phyloP scores from a whole-genome alignment of 2,329 filamentous ascomycete genomes.

The Fusarium udum region DNA sequence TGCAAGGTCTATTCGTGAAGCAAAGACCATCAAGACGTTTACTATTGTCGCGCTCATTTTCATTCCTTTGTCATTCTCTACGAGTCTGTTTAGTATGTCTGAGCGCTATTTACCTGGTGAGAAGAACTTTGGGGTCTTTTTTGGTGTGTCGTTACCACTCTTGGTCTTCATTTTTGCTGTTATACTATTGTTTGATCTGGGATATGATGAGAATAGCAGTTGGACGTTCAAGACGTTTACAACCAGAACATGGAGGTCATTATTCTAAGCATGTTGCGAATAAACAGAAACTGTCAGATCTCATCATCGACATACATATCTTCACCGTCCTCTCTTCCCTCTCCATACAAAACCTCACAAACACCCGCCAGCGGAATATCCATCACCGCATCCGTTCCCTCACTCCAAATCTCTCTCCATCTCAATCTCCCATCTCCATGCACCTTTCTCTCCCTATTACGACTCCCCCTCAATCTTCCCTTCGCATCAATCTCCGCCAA shows the following conservation, averaged over 20 bases:
- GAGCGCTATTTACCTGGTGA: not conserved
- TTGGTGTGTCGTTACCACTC: not conserved
- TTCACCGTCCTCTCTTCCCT: slow-evolving; percentile 51
- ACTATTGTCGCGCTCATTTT: slow-evolving; percentile 8
- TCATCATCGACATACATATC: slow-evolving; percentile 28
- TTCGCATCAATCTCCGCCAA: slow-evolving; percentile 82
- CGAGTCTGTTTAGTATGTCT: not conserved
- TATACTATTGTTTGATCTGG: slow-evolving; percentile 1
- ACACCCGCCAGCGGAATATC: slow-evolving; percentile 95
- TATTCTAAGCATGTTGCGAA: not conserved
- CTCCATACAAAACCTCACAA: slow-evolving; percentile 91
- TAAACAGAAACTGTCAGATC: not conserved
- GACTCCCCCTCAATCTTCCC: slow-evolving; percentile 59
- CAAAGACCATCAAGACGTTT: slow-evolving; percentile 4
- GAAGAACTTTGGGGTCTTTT: not conserved
- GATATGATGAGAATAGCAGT: slow-evolving; percentile 7
- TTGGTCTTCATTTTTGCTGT: not conserved
- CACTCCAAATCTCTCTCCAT: slow-evolving; percentile 88
- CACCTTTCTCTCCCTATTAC: slow-evolving; percentile 50
- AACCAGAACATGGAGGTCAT: not conserved
- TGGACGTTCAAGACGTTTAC: not conserved
- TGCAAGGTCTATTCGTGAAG: slow-evolving; percentile 5
- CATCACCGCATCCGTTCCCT: slow-evolving; percentile 96
- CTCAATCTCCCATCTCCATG: slow-evolving; percentile 58
- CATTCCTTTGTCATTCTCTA: slow-evolving; percentile 2